These are phyloP conservation scores for Fraxinus sp. DNA, from an alignment of 305 asterid genomes.

Conservation along the genomic window DNA sequence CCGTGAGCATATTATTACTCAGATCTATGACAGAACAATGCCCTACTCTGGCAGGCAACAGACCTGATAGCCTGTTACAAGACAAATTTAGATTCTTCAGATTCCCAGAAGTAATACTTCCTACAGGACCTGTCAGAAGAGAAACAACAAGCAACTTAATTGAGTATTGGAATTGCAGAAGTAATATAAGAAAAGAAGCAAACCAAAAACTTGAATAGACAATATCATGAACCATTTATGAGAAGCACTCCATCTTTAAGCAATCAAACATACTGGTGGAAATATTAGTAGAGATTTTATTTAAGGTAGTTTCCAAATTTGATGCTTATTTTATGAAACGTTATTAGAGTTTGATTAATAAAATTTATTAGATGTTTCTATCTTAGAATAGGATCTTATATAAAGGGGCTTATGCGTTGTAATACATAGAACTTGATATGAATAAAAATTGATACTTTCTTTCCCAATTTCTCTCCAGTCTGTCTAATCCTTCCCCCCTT, in stretches of 20 bases:
- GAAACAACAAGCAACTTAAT: conserved; percentile 22
- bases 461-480: no score
- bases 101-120: conserved; percentile 49
- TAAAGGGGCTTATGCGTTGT: no score
- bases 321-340: no score
- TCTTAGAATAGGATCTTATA: no score
- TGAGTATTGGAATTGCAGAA: background rate
- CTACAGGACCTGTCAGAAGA: conserved; percentile 62
- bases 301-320: no score
- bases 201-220: background rate
- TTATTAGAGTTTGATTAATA: no score
- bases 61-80: conserved; percentile 66
- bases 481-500: no score
- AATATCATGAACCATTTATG: background rate
- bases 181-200: background rate
- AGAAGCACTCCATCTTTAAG: background rate
- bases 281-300: no score
- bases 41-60: conserved; percentile 60
- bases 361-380: no score
- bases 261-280: background rate
- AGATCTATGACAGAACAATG: conserved; percentile 70
- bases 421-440: no score
- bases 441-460: no score
- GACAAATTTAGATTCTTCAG: conserved; percentile 66
- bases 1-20: conserved; percentile 65